Base-by-base conservation (phyloP, 768 basidiomycete genomes). In the Cystofilobasidium ferigula region DNA sequence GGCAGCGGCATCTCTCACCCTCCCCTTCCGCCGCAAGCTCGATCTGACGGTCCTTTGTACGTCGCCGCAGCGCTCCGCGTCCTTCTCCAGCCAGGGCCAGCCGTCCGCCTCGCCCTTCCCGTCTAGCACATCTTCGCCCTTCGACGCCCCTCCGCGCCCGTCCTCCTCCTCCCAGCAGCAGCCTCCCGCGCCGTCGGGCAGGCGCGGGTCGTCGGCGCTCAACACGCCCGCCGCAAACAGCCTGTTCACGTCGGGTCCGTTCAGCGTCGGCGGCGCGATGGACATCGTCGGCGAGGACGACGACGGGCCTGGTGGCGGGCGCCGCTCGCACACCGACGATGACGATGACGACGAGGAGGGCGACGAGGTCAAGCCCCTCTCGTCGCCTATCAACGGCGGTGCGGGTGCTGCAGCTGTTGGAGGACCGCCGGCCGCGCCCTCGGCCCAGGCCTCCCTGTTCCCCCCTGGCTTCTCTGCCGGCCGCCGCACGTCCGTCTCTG, bases 401-500 rank as follows among this genome's bases (percentile, higher is more conserved):
- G 54, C 32, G 12, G n/a, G n/a, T n/a, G n/a, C n/a, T n/a, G n/a
- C n/a, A n/a, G 28, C 14, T 40, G 16, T 61, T 61, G 36, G 28
- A 10, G 40, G 40, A 20, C 57, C 60, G 12, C 48, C 59, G 14
- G 4, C 42, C 4, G 40, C 43, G n/a, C 6, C 45, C 24, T 58
- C 63, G 30, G 42, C 54, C 3, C 12, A 34, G 20, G 26, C 5
- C 58, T 59, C 58, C 2, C 36, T 59, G 20, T 68, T 72, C 45
- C 72, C 75, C 26, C 77, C 77, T 16, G 71, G 75, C 18, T 75
- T 87, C 85, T 71, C 88, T 85, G 73, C 97, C 74, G 89, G 89
- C 35, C 84, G 95, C 42, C 85, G 95, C 48, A 88, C 89, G 3
- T 97, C 93, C 42, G 91, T 99, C 66, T 91, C 88, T 62, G 95